Base-by-base conservation (phyloP, 805 yeast genomes). In the Suhomyces kilbournensis region DNA sequence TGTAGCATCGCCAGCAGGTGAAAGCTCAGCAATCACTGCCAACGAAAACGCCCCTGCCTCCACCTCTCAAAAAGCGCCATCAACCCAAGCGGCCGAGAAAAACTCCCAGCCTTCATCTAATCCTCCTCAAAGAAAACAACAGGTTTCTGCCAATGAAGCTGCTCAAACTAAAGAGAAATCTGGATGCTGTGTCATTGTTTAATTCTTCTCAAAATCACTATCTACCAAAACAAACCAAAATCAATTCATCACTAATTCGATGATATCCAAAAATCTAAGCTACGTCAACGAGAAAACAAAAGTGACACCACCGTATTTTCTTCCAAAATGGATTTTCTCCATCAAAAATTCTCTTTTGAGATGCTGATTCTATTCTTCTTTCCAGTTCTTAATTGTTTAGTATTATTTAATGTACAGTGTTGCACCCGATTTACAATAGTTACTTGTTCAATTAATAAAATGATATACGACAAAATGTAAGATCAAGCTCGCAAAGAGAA, bases 401-500 rank as follows among this genome's bases (percentile, higher is more conserved):
- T 42, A 23, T 42, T 23, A 38, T 38, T 38, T 19, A 38, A 38
- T 38, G 22, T 38, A 38, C 23, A 38, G 42, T 38, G 42, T 38
- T 38, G 42, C 42, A 38, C 42, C 17, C 40, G 19, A 17, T 17
- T 17, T n/a, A n/a, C 40, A 35, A 15, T 17, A 35, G 20, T 15
- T 22, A 19, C 12, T 40, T 40, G 19, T 44, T 44, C 15, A 44
- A 44, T 44, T 44, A 63, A 93, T 90, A 70, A 94, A 94, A 70
- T 96, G 98, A 66, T 83, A 82, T 35, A 88, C 90, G 46, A 90
- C 82, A 68, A 94, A 94, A 72, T 94, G 98, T 55, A 94, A 77
- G 40, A 92, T 76, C 72, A 94, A 76, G 68, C 96, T 87, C 25
- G 97, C 97, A 64, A 92, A 79, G 7, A 90, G 75, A 64, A 82